phyloP scores from a whole-genome alignment of 2,329 filamentous ascomycete species.

The Mycogone perniciosa region DNA sequence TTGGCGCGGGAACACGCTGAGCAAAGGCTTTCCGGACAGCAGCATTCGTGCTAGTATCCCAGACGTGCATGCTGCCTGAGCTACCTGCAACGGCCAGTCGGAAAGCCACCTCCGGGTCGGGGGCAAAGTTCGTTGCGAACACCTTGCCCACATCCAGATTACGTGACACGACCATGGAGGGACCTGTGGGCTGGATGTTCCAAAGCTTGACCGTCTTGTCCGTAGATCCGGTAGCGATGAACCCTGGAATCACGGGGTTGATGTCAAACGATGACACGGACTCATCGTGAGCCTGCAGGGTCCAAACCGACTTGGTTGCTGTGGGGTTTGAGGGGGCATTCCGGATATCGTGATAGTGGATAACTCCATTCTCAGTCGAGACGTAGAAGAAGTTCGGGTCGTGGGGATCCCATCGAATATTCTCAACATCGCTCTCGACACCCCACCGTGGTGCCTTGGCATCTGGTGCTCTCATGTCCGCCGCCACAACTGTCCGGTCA shows the following conservation, averaged over 20 bases:
- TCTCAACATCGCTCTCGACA: constrained; percentile 93
- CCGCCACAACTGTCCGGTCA: constrained; percentile 87
- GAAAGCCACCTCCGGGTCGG: constrained; percentile 86
- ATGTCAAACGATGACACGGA: constrained; percentile 89
- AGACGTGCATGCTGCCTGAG: constrained; percentile 86
- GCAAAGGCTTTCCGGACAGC: constrained; percentile 82
- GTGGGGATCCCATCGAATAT: constrained; percentile 87
- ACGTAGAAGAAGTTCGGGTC: constrained; percentile 92
- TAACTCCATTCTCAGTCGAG: constrained; percentile 82
- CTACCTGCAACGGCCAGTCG: constrained; percentile 88
- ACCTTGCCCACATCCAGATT: constrained; percentile 93
- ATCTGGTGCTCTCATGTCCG: constrained; percentile 91
- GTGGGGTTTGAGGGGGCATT: constrained; percentile 66
- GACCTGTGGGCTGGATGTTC: constrained; percentile 77
- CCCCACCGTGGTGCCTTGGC: constrained; percentile 79
- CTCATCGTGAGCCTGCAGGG: constrained; percentile 89
- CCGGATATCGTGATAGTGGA: constrained; percentile 88
- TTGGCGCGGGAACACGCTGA: constrained; percentile 50
- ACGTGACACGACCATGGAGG: constrained; percentile 83
- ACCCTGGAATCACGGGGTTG: constrained; percentile 83
- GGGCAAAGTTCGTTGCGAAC: constrained; percentile 84
- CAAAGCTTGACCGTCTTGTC: constrained; percentile 96
- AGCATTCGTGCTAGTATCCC: constrained; percentile 92
- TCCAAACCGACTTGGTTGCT: constrained; percentile 82
- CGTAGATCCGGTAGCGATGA: constrained; percentile 85